These are phyloP conservation scores for Vishniacozyma victoriae DNA, from an alignment of 768 basidiomycete genomes.

Conservation along the genomic window DNA sequence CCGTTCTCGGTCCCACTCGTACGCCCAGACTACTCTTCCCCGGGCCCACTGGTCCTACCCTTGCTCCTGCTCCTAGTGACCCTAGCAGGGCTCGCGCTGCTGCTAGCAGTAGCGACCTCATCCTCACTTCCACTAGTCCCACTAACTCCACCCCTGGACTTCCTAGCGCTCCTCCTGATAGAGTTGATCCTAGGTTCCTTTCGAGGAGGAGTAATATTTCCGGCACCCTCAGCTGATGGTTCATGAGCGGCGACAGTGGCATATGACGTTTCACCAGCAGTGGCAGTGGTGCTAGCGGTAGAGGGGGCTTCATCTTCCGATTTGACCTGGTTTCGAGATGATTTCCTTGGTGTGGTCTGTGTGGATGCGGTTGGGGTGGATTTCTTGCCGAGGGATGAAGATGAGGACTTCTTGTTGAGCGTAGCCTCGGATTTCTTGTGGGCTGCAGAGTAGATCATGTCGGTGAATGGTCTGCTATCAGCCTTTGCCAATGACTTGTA, in stretches of 20 bases:
- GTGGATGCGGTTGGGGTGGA: conserved; percentile 10
- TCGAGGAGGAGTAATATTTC: conserved; percentile 1
- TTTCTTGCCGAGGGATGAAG: conserved; percentile 7
- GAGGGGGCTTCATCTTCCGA: background rate
- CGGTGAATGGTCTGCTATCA: conserved; percentile 49
- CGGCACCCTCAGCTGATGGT: conserved; percentile 8
- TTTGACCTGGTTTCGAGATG: conserved; percentile 3
- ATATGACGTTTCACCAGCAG: conserved; percentile 7
- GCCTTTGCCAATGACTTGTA: background rate
- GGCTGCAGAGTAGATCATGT: conserved; percentile 49
- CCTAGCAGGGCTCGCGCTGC: conserved; percentile 21
- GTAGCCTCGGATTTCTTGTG: conserved; percentile 15
- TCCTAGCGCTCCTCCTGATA: conserved; percentile 4
- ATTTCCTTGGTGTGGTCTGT: conserved; percentile 11
- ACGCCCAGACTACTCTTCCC: no score
- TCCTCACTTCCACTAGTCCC: conserved; percentile 1
- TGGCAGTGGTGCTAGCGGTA: background rate
- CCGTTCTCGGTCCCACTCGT: no score
- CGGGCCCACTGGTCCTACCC: no score
- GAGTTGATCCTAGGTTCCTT: conserved; percentile 1
- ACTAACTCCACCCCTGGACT: conserved; percentile 2
- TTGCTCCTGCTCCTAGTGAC: conserved; percentile 41
- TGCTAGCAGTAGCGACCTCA: conserved; percentile 5
- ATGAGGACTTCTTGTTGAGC: conserved; percentile 2
- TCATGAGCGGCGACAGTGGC: conserved; percentile 3